These are phyloP conservation scores for Gracilaria caudata DNA, from an alignment of 23 red algal genomes.

Conservation along the genomic window DNA sequence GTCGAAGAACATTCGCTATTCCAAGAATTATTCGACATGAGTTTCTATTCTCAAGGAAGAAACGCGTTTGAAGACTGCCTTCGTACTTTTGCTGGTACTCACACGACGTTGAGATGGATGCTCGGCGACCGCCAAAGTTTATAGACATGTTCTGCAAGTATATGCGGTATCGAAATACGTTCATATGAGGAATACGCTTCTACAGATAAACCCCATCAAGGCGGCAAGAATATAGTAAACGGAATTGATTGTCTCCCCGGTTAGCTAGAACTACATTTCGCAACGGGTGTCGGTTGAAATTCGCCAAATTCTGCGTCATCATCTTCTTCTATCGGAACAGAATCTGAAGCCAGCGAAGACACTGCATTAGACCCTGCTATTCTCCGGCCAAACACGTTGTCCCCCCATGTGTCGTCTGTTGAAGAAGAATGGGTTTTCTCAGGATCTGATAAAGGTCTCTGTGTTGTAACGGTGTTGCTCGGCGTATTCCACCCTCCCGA, in stretches of 20 bases:
- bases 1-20: too few relatives aligned
- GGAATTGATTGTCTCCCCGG: neutral
- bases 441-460: neutral
- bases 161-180: neutral
- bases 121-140: slow-evolving; percentile 2
- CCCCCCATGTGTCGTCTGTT: neutral
- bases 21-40: neutral
- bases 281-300: neutral
- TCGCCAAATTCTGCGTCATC: slow-evolving; percentile 26
- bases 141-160: slow-evolving; percentile 5
- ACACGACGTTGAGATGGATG: neutral
- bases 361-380: neutral
- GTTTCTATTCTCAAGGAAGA: too few relatives aligned
- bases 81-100: too few relatives aligned
- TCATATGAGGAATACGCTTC: neutral
- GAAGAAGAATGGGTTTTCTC: neutral
- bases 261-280: slow-evolving; percentile 16
- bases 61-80: too few relatives aligned
- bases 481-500: neutral
- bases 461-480: neutral
- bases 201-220: neutral
- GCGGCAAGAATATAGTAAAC: neutral
- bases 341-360: neutral
- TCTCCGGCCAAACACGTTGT: neutral
- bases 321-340: slow-evolving; percentile 5